Conservation (phyloP, 2,329 filamentous ascomycete species). For the Fusarium verticillioides region DNA sequence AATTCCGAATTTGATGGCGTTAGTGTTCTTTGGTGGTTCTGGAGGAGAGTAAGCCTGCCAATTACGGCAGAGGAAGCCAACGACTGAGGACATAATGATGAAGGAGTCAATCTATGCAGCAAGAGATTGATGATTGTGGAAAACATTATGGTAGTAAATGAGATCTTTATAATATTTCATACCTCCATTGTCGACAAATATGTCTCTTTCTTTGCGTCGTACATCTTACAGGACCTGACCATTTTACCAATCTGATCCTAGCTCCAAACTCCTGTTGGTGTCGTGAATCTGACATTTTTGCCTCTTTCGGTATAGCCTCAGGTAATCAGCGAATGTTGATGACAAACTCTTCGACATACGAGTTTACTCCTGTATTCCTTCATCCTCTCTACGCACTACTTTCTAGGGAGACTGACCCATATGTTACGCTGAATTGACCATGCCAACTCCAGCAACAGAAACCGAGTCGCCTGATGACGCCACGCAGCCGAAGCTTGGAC, state of each 20-base stretch:
- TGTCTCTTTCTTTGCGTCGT: not conserved
- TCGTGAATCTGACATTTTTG: not conserved
- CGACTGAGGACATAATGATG: not conserved
- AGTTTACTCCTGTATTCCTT: not conserved
- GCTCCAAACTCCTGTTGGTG: not conserved
- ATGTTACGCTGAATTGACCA: fast-evolving
- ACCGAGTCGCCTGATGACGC: not conserved
- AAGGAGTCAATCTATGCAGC: not conserved
- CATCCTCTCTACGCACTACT: not conserved
- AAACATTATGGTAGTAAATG: fast-evolving
- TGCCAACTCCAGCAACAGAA: fast-evolving
- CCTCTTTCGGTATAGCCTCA: not conserved
- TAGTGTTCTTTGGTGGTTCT: not conserved
- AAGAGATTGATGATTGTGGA: fast-evolving
- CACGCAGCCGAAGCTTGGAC: not conserved
- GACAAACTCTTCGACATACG: not conserved
- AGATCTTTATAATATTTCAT: fast-evolving
- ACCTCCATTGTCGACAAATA: not conserved
- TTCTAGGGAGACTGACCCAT: no score
- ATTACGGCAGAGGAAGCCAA: not conserved
- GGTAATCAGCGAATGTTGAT: not conserved
- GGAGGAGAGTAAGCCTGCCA: not conserved
- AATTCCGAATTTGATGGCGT: not conserved
- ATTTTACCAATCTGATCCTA: not conserved
- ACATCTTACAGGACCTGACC: not conserved